Base-by-base conservation (phyloP, 192 early-diverging fungal genomes). In the Rhizoclosmatium globosum region DNA sequence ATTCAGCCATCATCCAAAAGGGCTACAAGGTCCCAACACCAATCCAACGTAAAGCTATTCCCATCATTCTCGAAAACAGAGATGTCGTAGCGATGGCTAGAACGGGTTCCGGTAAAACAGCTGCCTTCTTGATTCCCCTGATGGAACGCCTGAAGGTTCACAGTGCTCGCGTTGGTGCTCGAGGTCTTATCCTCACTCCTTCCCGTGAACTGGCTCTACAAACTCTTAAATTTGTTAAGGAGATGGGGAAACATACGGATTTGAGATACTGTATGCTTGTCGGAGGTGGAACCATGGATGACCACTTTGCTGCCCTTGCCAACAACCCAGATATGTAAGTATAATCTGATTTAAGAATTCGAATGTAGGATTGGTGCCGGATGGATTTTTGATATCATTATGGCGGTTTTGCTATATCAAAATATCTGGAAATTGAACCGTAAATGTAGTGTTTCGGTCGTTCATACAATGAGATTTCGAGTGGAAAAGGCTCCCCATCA, bases 11-110 rank as follows among this genome's bases (percentile, higher is more conserved):
- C 78, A 76, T 92, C n/a, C 89, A 95, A 74, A 95, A 95, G 77
- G 97, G 97, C 3, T 99, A 95, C 86, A 97, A 97, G 76, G 91
- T 98, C 2, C 98, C 98, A n/a, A 99, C 98, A 23, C 97, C 98
- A 4, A 97, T 99, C 81, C 98, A 99, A 85, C 92, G 98, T 65
- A 94, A 95, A 82, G 88, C 94, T 43, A 97, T 99, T 70, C 98
- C 98, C 39, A 80, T 97, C 65, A 92, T 98, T 64, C 88, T 98
- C 81, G 89, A 96, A 73, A 95, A 96, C 43, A 85, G 92, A 23
- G 98, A 99, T 86, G 93, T 98, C 2, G 96, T 99, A 2, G 98
- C 94, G 73, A 98, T 99, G 98, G 98, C 98, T 11, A 89, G 97
- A 31, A 99, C 98, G 1, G 98, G 98, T 77, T 97, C 95, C 48